These are phyloP conservation scores for Pichia sporocuriosa DNA, from an alignment of 805 yeast genomes.

Conservation along the genomic window DNA sequence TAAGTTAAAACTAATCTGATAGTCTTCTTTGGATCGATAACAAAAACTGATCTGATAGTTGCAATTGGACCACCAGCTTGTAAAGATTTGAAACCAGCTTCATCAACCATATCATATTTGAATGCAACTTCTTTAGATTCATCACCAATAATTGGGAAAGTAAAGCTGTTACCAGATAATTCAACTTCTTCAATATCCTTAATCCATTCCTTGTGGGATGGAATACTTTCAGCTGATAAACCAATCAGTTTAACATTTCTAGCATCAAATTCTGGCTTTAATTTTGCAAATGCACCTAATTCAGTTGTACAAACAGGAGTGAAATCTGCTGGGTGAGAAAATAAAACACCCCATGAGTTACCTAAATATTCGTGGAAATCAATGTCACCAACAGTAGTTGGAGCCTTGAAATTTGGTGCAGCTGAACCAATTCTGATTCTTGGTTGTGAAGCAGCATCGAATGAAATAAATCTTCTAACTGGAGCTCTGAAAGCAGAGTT, in stretches of 20 bases:
- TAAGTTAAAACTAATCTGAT: conserved; percentile 80
- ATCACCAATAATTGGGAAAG: conserved; percentile 90
- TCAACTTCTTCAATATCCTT: conserved; percentile 85
- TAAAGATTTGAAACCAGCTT: conserved; percentile 71
- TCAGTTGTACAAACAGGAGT: conserved; percentile 97
- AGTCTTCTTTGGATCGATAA: conserved; percentile 86
- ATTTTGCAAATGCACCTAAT: conserved; percentile 85
- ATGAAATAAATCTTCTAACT: conserved; percentile 33
- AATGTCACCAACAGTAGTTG: conserved; percentile 74
- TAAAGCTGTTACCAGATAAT: conserved; percentile 57
- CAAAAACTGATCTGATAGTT: conserved; percentile 87
- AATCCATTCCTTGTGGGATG: conserved; percentile 79
- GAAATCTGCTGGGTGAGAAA: conserved; percentile 94
- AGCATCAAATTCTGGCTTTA: conserved; percentile 81
- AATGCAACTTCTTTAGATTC: conserved; percentile 77
- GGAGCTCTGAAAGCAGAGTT: conserved; percentile 15
- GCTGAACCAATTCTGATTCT: conserved; percentile 70
- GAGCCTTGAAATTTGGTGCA: conserved; percentile 86
- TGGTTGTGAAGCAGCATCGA: conserved; percentile 49
- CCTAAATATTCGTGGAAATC: conserved; percentile 85
- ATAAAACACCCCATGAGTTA: conserved; percentile 79
- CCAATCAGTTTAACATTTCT: conserved; percentile 88
- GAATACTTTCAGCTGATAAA: conserved; percentile 76
- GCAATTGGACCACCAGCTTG: conserved; percentile 60
- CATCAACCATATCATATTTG: conserved; percentile 82